Conservation (phyloP, 2,329 filamentous ascomycete species). For the Aaosphaeria arxii region DNA sequence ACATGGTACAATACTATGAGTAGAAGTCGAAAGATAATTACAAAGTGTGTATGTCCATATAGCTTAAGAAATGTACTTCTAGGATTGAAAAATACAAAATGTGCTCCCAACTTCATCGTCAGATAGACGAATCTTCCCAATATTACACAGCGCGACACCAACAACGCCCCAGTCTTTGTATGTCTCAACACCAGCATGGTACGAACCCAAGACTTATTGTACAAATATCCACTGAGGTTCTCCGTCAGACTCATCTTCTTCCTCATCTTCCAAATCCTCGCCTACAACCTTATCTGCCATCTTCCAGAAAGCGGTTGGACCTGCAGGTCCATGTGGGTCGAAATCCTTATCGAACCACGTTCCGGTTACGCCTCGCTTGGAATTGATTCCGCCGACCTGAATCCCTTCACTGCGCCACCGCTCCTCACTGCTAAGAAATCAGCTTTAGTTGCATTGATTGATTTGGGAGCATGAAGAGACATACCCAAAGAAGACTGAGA, state of each 20-base stretch:
- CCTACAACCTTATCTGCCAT: conserved; percentile 48
- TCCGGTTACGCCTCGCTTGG: conserved; percentile 66
- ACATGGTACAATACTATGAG: too few relatives aligned
- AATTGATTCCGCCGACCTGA: conserved; percentile 66
- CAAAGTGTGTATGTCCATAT: too few relatives aligned
- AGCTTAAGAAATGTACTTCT: too few relatives aligned
- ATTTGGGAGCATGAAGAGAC: conserved; percentile 3
- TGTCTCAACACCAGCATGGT: too few relatives aligned
- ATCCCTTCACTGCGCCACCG: conserved; percentile 75
- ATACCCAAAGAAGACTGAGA: conserved; percentile 58
- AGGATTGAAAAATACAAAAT: too few relatives aligned
- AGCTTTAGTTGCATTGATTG: conserved; percentile 9
- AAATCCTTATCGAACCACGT: conserved; percentile 78
- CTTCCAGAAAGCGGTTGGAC: conserved; percentile 79
- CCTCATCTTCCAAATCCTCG: not conserved
- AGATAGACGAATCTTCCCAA: too few relatives aligned
- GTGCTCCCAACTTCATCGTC: too few relatives aligned
- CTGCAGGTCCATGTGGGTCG: conserved; percentile 66
- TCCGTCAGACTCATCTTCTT: not conserved
- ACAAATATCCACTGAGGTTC: too few relatives aligned
- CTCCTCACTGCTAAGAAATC: conserved; percentile 55
- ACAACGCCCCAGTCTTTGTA: too few relatives aligned
- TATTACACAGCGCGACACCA: too few relatives aligned
- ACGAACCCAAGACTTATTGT: too few relatives aligned
- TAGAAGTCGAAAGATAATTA: too few relatives aligned